Base-by-base conservation (phyloP, 2,329 filamentous ascomycete genomes). In the Dichotomopilus funicola region DNA sequence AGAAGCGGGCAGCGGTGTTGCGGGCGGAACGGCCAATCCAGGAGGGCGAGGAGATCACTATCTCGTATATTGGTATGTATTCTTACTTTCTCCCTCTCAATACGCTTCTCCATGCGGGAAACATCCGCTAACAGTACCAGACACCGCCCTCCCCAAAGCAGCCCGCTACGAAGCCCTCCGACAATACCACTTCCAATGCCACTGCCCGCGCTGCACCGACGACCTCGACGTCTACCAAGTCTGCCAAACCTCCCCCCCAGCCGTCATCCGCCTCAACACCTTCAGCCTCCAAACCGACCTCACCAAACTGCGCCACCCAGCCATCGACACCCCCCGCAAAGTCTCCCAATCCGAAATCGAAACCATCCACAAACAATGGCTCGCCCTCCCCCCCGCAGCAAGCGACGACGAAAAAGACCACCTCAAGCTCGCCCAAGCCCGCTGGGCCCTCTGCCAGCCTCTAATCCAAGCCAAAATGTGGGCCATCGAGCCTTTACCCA, bases 161-260 rank as follows among this genome's bases (percentile, higher is more conserved):
- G 70, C 70, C 43, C 73, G 81, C 49, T 71, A 69, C 49, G 61
- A 72, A 49, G 71, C 72, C 0, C 70, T 83, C 5, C 63, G 65
- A 31, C 68, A 72, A 9, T 84, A 83, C 63, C 73, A 76, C 61
- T 84, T 84, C 60, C 61, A 68, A 6, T 84, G 81, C 62, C 59
- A 55, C 19, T 84, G 81, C 56, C 64, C 58, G 10, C 74, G 79
- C 36, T 84, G 81, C 63, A 64, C 62, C 9, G 67, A 74, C 11
- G 72, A 83, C 60, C 67, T 83, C 27, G 76, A 79, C 55, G 71
- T 80, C 45, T 83, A 83, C 61, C 72, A 81, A 55, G 75, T 78
- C 36, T 78, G 74, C 64, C 68, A 71, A 52, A 50, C 41, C 2
- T 76, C 72, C 10, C 72, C 74, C 19, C 19, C 19, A 27, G 19